Conservation (phyloP, 352 stramenopile genomes). For the Pythium folliculosum region DNA sequence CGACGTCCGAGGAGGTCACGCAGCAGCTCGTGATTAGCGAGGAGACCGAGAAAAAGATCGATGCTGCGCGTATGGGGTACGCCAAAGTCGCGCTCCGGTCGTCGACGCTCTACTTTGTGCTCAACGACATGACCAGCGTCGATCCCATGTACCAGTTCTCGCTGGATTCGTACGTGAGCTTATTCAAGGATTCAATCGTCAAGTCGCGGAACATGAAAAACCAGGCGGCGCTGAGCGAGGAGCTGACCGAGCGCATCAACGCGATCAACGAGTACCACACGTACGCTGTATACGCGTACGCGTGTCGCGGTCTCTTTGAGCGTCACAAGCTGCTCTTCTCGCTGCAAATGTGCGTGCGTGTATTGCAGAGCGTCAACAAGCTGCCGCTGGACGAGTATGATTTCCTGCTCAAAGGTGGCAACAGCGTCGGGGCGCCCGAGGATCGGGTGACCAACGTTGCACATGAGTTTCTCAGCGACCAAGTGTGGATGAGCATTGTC, state of each 20-base stretch:
- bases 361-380: conserved; percentile 91
- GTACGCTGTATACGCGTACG: conserved; percentile 94
- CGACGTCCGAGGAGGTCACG: conserved; percentile 92
- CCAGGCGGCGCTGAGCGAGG: conserved; percentile 75
- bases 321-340: conserved; percentile 96
- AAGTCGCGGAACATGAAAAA: conserved; percentile 83
- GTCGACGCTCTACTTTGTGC: conserved; percentile 95
- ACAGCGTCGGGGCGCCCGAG: conserved; percentile 48
- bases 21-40: conserved; percentile 93
- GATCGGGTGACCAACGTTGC: conserved; percentile 83
- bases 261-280: conserved; percentile 97
- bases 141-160: conserved; percentile 98
- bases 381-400: conserved; percentile 93
- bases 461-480: conserved; percentile 85
- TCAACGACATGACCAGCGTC: conserved; percentile 94
- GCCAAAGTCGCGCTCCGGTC: conserved; percentile 90
- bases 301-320: conserved; percentile 95
- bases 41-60: conserved; percentile 96
- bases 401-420: conserved; percentile 93
- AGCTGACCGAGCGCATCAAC: conserved; percentile 86
- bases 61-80: conserved; percentile 93
- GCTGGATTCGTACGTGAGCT: conserved; percentile 92
- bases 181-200: conserved; percentile 95
- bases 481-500: conserved; percentile 88
- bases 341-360: conserved; percentile 93